Conservation (phyloP, 2,329 filamentous ascomycete genomes). For the Sporothrix phasma region DNA sequence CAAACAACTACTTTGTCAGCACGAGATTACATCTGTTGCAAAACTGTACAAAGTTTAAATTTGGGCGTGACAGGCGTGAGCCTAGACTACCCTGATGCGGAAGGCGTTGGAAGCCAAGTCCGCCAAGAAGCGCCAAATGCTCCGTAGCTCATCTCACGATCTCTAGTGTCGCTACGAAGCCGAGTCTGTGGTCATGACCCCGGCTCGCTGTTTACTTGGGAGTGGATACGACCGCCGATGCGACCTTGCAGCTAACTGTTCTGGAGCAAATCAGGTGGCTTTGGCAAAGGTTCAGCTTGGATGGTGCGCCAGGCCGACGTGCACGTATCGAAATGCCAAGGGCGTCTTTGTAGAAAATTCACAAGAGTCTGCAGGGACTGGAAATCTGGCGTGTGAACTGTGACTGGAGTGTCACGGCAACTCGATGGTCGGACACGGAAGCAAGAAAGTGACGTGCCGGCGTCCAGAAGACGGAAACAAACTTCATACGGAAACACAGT, state of each 20-base stretch:
- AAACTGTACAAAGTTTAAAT: too few relatives aligned
- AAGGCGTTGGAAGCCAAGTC: neutral
- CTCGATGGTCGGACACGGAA: neutral
- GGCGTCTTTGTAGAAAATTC: too few relatives aligned
- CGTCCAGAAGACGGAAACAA: neutral
- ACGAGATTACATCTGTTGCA: too few relatives aligned
- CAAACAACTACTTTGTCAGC: too few relatives aligned
- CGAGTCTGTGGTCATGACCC: too few relatives aligned
- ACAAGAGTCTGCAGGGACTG: too few relatives aligned
- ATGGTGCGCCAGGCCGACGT: slow-evolving; percentile 1
- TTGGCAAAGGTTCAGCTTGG: neutral
- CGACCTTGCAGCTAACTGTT: neutral
- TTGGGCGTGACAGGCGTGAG: too few relatives aligned
- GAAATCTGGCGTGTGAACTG: too few relatives aligned
- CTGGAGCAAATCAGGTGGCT: neutral
- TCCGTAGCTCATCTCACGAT: neutral
- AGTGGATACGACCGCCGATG: neutral
- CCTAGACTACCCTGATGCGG: too few relatives aligned
- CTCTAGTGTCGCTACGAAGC: too few relatives aligned
- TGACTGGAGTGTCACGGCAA: too few relatives aligned
- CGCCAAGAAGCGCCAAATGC: neutral
- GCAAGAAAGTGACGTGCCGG: neutral
- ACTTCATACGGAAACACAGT: neutral
- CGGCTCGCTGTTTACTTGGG: neutral
- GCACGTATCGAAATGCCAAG: neutral